Base-by-base conservation (phyloP, 345 rosid genomes). In the Brassica rapa region DNA sequence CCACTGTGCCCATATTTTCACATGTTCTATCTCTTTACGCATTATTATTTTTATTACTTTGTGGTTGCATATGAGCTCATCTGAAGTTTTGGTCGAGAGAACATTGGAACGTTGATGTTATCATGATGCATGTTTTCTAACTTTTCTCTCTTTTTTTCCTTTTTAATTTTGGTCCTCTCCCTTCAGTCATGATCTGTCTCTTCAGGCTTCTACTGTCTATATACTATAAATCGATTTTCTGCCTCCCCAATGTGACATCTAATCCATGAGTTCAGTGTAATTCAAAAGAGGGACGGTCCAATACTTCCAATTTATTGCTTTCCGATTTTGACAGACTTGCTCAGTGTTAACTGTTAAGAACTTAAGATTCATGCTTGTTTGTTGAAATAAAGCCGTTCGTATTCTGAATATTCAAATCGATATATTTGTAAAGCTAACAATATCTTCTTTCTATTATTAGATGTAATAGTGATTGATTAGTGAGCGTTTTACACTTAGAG, bases 401-500 rank as follows among this genome's bases (percentile, higher is more conserved):
- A 39, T 14, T 19, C n/a, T 32, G 35, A 63, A 64, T 14, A 33
- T 63, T 8, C 43, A 64, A 15, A 8, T 64, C 16, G 46, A 64
- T 33, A 35, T 64, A 16, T 63, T 29, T 62, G 11, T n/a, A n/a
- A n/a, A 30, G 27, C 12, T 53, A 53, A 64, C 60, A 55, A 35
- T 23, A 27, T 59, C n/a, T 8, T 59, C 27, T 24, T 25, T 57
- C 15, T n/a, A n/a, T 9, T 23, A 3, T 66, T 24, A 24, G 2
- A 7, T 64, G 63, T 59, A 59, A 21, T 12, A 51, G 49, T 2
- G 41, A 35, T 41, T 41, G 41, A 35, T 41, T 41, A 41, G 62
- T 29, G 37, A 53, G 37, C 23, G 65, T 66, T 66, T 75, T 8
- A 64, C 53, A 51, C 7, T 24, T 68, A 60, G 19, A 32, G 46